These are phyloP conservation scores for Phaeosphaeriaceae sp. DNA, from an alignment of 2,329 filamentous ascomycete species.

Conservation along the genomic window DNA sequence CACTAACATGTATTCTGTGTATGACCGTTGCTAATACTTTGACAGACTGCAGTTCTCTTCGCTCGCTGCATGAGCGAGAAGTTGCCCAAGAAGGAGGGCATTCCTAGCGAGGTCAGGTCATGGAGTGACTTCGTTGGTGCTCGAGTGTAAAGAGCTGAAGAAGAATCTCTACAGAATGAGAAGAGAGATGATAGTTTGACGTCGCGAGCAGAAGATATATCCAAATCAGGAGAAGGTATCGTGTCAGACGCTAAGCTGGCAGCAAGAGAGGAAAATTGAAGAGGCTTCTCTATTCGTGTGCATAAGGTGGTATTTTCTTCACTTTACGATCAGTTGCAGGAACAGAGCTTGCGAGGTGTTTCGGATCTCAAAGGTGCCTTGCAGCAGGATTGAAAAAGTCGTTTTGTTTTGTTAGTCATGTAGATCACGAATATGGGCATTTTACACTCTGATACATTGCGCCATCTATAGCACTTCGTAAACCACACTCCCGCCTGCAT, in stretches of 20 bases:
- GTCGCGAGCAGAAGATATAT: constrained; percentile 10
- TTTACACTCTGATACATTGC: not conserved
- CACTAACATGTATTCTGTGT: constrained; percentile 12
- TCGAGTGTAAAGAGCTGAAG: constrained; percentile 28
- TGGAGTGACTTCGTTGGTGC: constrained; percentile 94
- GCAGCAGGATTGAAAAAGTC: not conserved
- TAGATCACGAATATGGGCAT: not conserved
- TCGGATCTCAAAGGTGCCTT: not conserved
- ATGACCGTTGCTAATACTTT: constrained; percentile 20
- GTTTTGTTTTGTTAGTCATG: not conserved
- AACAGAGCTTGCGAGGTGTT: constrained; percentile 10
- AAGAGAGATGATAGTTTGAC: not conserved
- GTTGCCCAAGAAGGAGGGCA: constrained; percentile 84
- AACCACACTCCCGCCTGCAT: constrained; percentile 64
- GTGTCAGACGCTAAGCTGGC: not conserved
- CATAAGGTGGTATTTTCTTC: constrained; percentile 15
- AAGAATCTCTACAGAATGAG: not conserved
- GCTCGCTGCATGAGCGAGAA: constrained; percentile 98
- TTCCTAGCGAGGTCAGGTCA: constrained; percentile 86
- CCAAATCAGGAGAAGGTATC: constrained; percentile 1
- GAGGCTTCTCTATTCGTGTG: constrained; percentile 19
- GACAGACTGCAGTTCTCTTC: constrained; percentile 90
- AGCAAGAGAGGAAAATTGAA: constrained; percentile 1
- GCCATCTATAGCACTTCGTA: constrained; percentile 52
- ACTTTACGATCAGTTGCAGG: constrained; percentile 9